Conservation (phyloP, 306 rosid genomes). For the Purshia tridentata region DNA sequence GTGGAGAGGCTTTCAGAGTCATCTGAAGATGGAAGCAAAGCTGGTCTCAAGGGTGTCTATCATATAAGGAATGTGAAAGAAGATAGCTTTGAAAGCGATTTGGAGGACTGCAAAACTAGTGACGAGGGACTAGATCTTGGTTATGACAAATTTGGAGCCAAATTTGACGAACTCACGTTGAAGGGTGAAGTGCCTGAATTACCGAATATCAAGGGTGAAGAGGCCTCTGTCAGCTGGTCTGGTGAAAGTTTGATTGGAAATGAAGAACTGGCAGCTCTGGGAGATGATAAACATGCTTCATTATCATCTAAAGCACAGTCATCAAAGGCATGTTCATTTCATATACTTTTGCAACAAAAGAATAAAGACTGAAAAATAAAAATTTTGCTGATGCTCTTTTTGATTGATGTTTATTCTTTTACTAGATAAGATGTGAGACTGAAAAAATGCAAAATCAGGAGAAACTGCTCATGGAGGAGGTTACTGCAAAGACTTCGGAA, state of each 20-base stretch:
- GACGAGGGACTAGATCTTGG: conserved; percentile 25
- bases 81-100: conserved; percentile 23
- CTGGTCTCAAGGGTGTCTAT: conserved; percentile 8
- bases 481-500: conserved; percentile 38
- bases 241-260: too few relatives aligned
- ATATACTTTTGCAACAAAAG: too few relatives aligned
- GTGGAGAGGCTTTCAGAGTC: conserved; percentile 58
- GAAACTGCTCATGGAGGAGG: conserved; percentile 40
- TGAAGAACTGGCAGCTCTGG: too few relatives aligned
- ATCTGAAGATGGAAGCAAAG: conserved; percentile 34
- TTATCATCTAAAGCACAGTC: too few relatives aligned
- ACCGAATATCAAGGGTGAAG: conserved; percentile 19
- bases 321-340: too few relatives aligned
- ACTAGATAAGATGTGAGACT: conserved; percentile 32
- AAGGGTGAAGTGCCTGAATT: conserved; percentile 28
- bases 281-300: too few relatives aligned
- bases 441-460: conserved; percentile 41
- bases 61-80: conserved; percentile 27
- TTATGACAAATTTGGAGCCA: conserved; percentile 26
- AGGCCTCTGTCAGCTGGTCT: conserved; percentile 17
- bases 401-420: conserved; percentile 24
- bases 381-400: neutral
- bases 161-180: conserved; percentile 41
- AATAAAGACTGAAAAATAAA: too few relatives aligned
- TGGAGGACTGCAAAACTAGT: conserved; percentile 24